Conservation (phyloP, 495 filamentous ascomycete genomes). For the Hypoxylon crocopeplum region DNA sequence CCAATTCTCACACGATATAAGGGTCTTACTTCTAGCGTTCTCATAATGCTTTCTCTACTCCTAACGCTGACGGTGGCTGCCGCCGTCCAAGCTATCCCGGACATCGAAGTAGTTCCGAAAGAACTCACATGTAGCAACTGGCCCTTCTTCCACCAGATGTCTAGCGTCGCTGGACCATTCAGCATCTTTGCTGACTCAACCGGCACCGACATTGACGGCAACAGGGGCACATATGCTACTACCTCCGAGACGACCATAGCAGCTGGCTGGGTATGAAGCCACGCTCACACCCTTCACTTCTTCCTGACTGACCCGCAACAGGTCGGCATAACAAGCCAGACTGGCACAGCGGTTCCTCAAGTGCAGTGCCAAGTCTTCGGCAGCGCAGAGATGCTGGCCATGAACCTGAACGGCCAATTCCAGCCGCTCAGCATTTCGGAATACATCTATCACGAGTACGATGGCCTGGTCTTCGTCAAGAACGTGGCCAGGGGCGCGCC, state of each 20-base stretch:
- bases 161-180: constrained; percentile 27
- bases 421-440: constrained; percentile 32
- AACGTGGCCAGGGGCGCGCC: constrained; percentile 20
- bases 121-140: constrained; percentile 35
- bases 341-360: constrained; percentile 11
- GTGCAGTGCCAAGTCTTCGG: constrained; percentile 33
- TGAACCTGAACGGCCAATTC: constrained; percentile 19
- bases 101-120: constrained; percentile 24
- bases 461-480: constrained; percentile 26
- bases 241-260: constrained; percentile 15
- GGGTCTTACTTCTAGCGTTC: not conserved
- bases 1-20: not conserved
- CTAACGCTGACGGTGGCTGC: constrained; percentile 10
- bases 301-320: not conserved
- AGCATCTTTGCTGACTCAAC: constrained; percentile 31
- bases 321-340: constrained; percentile 11
- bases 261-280: constrained; percentile 17
- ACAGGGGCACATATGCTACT: constrained; percentile 16
- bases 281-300: not conserved
- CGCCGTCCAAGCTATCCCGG: constrained; percentile 19
- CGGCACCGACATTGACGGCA: constrained; percentile 17
- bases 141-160: constrained; percentile 27
- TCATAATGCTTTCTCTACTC: constrained; percentile 16
- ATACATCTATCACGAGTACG: constrained; percentile 33
- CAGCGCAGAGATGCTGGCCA: constrained; percentile 28